Evolutionary conservation across 2,329 filamentous ascomycete species (phyloP), one percentile per base, ranked within the genome.

Genomic region (Aspergillus chevalieri): DNA sequence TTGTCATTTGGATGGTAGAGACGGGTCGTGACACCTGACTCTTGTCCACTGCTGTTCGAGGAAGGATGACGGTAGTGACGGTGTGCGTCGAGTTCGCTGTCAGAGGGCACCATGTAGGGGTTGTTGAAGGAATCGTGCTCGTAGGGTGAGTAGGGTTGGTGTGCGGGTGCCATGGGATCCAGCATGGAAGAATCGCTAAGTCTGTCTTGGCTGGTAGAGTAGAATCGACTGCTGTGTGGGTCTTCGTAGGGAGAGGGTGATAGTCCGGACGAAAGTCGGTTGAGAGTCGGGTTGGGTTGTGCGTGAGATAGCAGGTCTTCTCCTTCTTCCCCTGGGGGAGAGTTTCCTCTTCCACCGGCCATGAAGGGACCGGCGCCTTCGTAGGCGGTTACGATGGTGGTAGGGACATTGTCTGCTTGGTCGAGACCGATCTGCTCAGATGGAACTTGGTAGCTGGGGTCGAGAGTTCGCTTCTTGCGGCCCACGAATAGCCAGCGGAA

Each of bases 401-500:
- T 48, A 3, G 48, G 49, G 15, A 48, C 44, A 22, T 44, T 49
- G 26, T 51, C 52, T 6, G 62, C 44, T 12, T 55, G 48, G 26
- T 65, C 59, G 19, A 70, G 58, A 7, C 60, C 60, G 33, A 69
- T 64, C 12, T 60, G 57, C 34, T 64, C 60, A 15, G 19, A 41
- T 24, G 58, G 58, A 22, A 52, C 55, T 47, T 60, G 64, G 49
- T 74, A 74, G 53, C 71, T 74, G 17, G 66, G 55, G 47, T 74
- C 72, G 38, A 63, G 49, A 44, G 62, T 66, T 43, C 74, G 65
- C 50, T 57, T 66, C 64, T 82, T 85, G 47, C 81, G 78, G 39
- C 89, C 89, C 14, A 89, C 81, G 54, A 91, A 85, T 17, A 94
- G 74, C 90, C 89, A 95, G 58, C 86, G 80, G 59, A 89, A 80